A percentile compares a stretch with the other conserved stretches of the same genome.
Conservation (phyloP, 2,329 filamentous ascomycete species). For the Aspergillus sp. region DNA sequence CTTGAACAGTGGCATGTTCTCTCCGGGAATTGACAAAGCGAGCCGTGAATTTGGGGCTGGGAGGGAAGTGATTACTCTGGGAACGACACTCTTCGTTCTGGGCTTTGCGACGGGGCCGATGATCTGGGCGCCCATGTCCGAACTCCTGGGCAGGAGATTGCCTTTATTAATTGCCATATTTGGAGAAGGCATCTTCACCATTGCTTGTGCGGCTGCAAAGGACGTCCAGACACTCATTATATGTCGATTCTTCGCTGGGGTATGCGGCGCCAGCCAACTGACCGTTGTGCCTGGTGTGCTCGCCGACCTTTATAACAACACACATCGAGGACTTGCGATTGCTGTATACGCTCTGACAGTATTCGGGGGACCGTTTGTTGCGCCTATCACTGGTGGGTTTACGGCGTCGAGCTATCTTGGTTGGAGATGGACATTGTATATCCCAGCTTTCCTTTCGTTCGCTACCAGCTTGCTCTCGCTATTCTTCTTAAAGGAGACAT, state of each 20-base stretch:
- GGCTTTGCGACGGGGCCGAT: conserved; percentile 57
- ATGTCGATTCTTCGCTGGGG: conserved; percentile 44
- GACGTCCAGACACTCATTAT: conserved; percentile 39
- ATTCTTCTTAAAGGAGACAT: conserved; percentile 53
- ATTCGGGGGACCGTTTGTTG: conserved; percentile 53
- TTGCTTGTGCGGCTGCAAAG: conserved; percentile 41
- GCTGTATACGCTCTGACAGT: conserved; percentile 53
- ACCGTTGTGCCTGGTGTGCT: conserved; percentile 42
- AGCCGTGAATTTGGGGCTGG: conserved; percentile 48
- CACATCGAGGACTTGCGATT: conserved; percentile 32
- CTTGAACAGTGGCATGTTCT: conserved; percentile 63
- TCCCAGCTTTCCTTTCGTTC: conserved; percentile 53
- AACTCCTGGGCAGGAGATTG: conserved; percentile 57
- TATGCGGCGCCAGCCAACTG: conserved; percentile 44
- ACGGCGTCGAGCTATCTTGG: conserved; percentile 46
- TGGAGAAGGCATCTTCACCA: conserved; percentile 43
- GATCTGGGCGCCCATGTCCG: conserved; percentile 48
- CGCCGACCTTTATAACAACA: conserved; percentile 51
- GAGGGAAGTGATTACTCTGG: conserved; percentile 41
- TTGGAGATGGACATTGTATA: conserved; percentile 52
- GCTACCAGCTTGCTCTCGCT: conserved; percentile 33
- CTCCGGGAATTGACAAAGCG: conserved; percentile 58
- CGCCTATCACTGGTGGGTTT: conserved; percentile 50
- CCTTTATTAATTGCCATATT: conserved; percentile 45
- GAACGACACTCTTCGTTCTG: conserved; percentile 47